phyloP scores from a whole-genome alignment of 2,329 filamentous ascomycete species.

The Orbilia javanica region DNA sequence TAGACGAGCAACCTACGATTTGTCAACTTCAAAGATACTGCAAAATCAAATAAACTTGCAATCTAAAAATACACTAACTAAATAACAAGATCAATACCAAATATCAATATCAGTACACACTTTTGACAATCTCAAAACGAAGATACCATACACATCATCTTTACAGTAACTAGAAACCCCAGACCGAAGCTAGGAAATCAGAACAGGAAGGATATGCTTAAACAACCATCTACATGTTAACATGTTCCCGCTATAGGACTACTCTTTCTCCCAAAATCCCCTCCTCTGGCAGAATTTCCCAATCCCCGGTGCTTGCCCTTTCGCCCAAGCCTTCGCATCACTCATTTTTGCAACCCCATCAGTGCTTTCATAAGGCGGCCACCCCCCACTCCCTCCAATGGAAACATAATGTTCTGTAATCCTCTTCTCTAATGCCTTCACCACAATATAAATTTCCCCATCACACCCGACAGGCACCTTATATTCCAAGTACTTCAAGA shows the following conservation, averaged over 20 bases:
- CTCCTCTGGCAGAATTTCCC: slow-evolving; percentile 30
- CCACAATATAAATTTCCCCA: slow-evolving; percentile 51
- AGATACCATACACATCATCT: too few species aligned
- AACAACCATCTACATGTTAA: too few species aligned
- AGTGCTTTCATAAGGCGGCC: slow-evolving; percentile 1
- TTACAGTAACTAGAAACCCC: too few species aligned
- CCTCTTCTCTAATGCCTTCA: slow-evolving; percentile 41
- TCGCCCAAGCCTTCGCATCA: slow-evolving; percentile 41
- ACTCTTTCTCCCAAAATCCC: slow-evolving; percentile 47
- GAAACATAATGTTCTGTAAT: slow-evolving; percentile 52
- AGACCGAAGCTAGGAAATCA: not conserved
- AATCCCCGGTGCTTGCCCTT: slow-evolving; percentile 21
- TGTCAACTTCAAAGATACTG: too few species aligned
- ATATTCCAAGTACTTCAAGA: slow-evolving; percentile 46
- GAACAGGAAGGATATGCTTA: too few species aligned
- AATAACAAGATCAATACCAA: too few species aligned
- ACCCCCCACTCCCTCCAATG: slow-evolving; percentile 33
- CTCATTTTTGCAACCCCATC: slow-evolving; percentile 21
- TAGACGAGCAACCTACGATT: too few species aligned
- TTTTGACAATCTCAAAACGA: too few species aligned
- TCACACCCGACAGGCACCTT: slow-evolving; percentile 20
- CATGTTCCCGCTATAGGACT: not conserved
- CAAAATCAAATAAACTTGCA: too few species aligned
- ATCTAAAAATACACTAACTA: too few species aligned
- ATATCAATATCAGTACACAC: too few species aligned